Base-by-base conservation (phyloP, 75 land plant species). In the Chamaecyparis obtusa region DNA sequence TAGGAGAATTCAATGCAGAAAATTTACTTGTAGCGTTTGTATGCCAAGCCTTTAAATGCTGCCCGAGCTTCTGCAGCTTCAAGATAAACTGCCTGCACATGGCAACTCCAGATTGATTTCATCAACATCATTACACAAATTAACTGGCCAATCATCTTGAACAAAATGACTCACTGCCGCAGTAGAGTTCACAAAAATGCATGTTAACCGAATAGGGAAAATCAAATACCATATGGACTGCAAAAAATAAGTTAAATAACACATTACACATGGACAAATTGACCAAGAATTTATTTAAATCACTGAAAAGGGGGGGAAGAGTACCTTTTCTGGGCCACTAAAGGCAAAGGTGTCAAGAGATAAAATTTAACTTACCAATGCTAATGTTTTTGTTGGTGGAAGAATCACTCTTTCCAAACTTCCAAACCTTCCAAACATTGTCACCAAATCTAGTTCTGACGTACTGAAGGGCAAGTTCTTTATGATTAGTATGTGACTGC, bases 381-480 rank as follows among this genome's bases (percentile, higher is more conserved):
- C 99, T 89, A 97, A 84, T 55, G 97, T 92, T 90, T 94, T 96
- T 30, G 99, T 94, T 84, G 99, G 93, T 33, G 99, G 99, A 17
- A 98, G 94, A 85, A 98, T 95, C 30, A 98, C 80, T 84, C 95
- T 94, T 57, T 96, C 99, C 87, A 98, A 86, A 87, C 95, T 93
- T 39, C 99, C 99, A 94, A 92, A 97, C 77, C 85, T 93, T 9
- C 99, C 95, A 95, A 98, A 98, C 99, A 97, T 94, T 4, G 86
- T 86, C 9, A 87, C 91, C 78, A 98, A 86, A 36, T 98, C 99
- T 64, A 87, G 89, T 86, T 98, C 97, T 84, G 90, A 87, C 76
- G 97, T 94, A 86, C 92, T 88, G 87, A 93, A 95, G 21, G 99
- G 99, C 81, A 98, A 90, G 88, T 98, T 97, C 93, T 98, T 98